A percentile compares a stretch with the other conserved stretches of the same genome.
Evolutionary conservation across 2,329 filamentous ascomycete species (phyloP).

Genomic region (Penicillium aurantiogriseum): DNA sequence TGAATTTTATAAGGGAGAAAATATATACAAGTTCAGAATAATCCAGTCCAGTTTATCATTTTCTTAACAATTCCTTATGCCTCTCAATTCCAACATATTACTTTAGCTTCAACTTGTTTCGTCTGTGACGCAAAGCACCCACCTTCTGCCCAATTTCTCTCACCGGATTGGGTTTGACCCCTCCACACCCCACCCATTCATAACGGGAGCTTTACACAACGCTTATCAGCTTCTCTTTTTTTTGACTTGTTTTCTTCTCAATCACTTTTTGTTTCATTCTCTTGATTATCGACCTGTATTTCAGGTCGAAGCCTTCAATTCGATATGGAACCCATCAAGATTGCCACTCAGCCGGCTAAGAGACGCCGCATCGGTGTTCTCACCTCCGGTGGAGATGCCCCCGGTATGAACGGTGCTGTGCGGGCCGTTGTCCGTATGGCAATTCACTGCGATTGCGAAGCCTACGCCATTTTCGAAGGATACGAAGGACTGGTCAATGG

Average conservation of each 20-base stretch:
- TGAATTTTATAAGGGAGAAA: too few relatives aligned
- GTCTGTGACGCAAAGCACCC: conserved; percentile 23
- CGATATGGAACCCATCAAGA: conserved; percentile 24
- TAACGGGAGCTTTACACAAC: conserved; percentile 17
- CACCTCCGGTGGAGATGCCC: conserved; percentile 92
- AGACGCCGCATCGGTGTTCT: conserved; percentile 78
- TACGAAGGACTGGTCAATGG: conserved; percentile 94
- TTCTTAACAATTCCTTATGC: background rate
- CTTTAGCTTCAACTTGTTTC: conserved; percentile 4
- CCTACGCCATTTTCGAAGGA: conserved; percentile 83
- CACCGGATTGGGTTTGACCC: conserved; percentile 37
- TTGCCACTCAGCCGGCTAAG: conserved; percentile 43
- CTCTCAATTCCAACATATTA: conserved; percentile 12
- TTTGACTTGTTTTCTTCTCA: conserved; percentile 5
- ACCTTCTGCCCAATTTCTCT: conserved; percentile 38
- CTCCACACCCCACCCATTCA: conserved; percentile 20
- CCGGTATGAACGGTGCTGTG: conserved; percentile 91
- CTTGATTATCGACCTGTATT: conserved; percentile 12
- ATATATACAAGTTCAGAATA: background rate
- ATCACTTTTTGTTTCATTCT: conserved; percentile 5
- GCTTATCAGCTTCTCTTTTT: conserved; percentile 7
- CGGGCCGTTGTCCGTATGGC: conserved; percentile 88
- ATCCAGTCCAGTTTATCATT: background rate
- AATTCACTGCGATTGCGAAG: conserved; percentile 77
- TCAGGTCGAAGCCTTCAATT: conserved; percentile 13